These are phyloP conservation scores for Diaporthe ilicicola DNA, from an alignment of 2,329 filamentous ascomycete genomes.

Conservation along the genomic window DNA sequence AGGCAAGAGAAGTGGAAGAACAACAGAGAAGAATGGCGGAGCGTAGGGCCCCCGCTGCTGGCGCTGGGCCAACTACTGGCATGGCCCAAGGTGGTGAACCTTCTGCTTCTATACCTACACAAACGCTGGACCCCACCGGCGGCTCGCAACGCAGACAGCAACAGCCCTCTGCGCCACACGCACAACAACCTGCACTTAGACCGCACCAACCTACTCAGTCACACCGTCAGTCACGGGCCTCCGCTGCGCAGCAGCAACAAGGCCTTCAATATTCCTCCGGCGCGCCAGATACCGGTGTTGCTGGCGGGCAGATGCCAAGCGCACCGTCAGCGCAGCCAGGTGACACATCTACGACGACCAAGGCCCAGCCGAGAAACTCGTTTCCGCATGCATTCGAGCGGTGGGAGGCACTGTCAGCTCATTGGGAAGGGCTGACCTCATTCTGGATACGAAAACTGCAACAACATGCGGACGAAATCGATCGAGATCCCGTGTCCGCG, in stretches of 20 bases:
- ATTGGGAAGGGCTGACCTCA: constrained; percentile 96
- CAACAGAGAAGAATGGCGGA: constrained; percentile 66
- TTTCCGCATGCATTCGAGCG: constrained; percentile 98
- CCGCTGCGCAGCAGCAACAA: constrained; percentile 39
- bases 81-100: constrained; percentile 37
- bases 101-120: constrained; percentile 37
- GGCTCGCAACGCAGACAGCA: constrained; percentile 45
- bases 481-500: constrained; percentile 81
- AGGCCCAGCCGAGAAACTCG: constrained; percentile 65
- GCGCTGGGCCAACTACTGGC: constrained; percentile 44
- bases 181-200: constrained; percentile 32
- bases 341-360: constrained; percentile 44
- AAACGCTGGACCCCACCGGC: constrained; percentile 43
- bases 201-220: constrained; percentile 34
- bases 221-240: constrained; percentile 35
- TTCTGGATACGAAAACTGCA: constrained; percentile 97
- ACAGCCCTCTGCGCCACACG: constrained; percentile 33
- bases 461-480: constrained; percentile 86
- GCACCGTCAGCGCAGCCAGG: constrained; percentile 39
- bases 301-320: constrained; percentile 27
- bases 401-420: constrained; percentile 95
- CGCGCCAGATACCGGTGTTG: constrained; percentile 7
- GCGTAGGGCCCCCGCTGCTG: constrained; percentile 65
- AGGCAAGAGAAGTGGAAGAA: constrained; percentile 63
- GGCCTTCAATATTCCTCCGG: constrained; percentile 38